These are phyloP conservation scores for Kurtzmaniella quercitrusa DNA, from an alignment of 1,139 yeast genomes.

Conservation along the genomic window DNA sequence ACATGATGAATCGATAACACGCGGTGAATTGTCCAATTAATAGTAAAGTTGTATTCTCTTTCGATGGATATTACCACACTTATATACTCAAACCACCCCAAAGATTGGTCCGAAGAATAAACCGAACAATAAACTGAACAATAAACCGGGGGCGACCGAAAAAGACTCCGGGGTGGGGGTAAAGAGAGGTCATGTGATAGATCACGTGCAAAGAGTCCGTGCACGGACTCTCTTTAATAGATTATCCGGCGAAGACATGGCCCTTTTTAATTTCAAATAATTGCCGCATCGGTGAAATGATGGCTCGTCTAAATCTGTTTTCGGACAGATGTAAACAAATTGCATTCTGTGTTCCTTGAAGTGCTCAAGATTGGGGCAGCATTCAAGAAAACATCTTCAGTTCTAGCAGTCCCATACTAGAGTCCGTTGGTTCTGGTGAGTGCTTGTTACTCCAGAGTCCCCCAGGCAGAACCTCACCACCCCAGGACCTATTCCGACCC, in stretches of 20 bases:
- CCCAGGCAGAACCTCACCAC: background rate
- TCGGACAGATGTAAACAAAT: constrained; percentile 4
- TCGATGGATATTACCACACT: too few relatives aligned
- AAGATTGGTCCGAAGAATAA: too few relatives aligned
- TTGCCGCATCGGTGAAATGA: background rate
- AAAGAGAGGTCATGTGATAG: background rate
- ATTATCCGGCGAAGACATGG: background rate
- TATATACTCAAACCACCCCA: background rate
- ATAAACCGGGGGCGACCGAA: background rate
- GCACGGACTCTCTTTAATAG: background rate
- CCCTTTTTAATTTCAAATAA: background rate
- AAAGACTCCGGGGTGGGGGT: background rate
- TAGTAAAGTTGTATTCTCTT: too few relatives aligned
- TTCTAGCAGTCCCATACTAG: background rate
- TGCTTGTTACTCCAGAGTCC: background rate
- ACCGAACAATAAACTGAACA: too few relatives aligned
- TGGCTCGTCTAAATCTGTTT: constrained; percentile 5
- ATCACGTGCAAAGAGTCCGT: background rate
- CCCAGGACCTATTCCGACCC: background rate
- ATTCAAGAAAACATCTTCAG: background rate
- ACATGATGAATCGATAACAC: constrained; percentile 18
- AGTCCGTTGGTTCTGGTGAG: background rate
- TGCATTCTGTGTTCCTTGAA: background rate
- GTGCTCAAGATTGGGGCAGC: background rate
- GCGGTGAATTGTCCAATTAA: too few relatives aligned